These are phyloP conservation scores for Epichloe elymi DNA, from an alignment of 2,329 filamentous ascomycete species.

Conservation along the genomic window DNA sequence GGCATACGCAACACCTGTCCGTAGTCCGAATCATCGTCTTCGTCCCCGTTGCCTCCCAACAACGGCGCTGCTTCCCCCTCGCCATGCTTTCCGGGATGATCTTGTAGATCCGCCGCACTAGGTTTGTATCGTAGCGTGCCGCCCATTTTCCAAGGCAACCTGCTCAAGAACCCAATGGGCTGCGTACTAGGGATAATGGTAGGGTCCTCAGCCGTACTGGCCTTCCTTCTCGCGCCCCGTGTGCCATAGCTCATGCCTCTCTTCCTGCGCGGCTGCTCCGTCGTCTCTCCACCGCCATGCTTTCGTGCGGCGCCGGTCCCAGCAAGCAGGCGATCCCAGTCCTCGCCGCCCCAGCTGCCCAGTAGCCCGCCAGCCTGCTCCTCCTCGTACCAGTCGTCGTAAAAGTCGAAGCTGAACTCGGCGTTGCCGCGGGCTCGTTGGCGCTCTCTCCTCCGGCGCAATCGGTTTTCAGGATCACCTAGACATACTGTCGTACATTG, in stretches of 20 bases:
- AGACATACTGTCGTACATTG: slow-evolving; percentile 60
- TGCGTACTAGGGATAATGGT: slow-evolving; percentile 84
- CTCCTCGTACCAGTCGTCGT: slow-evolving; percentile 84
- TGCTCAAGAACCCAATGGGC: slow-evolving; percentile 71
- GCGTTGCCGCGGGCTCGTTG: slow-evolving; percentile 46
- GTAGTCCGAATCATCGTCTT: slow-evolving; percentile 17
- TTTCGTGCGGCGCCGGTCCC: slow-evolving; percentile 43
- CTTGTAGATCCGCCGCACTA: slow-evolving; percentile 78
- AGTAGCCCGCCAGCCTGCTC: slow-evolving; percentile 43
- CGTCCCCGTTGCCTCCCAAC: slow-evolving; percentile 27
- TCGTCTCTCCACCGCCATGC: slow-evolving; percentile 20
- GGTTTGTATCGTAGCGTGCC: slow-evolving; percentile 77
- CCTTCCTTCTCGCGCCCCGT: slow-evolving; percentile 37
- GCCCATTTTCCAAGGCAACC: slow-evolving; percentile 74
- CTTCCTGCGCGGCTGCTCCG: slow-evolving; percentile 57
- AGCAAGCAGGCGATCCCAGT: slow-evolving; percentile 71
- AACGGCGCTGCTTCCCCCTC: slow-evolving; percentile 56
- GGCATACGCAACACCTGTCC: slow-evolving; percentile 16
- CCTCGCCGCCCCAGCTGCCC: slow-evolving; percentile 65
- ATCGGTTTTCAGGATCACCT: slow-evolving; percentile 60
- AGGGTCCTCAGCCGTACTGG: slow-evolving; percentile 51
- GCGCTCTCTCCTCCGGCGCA: slow-evolving; percentile 54
- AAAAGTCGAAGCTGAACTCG: slow-evolving; percentile 89
- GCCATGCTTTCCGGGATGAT: slow-evolving; percentile 53
- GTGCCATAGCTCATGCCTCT: slow-evolving; percentile 85